Conservation (phyloP, 495 filamentous ascomycete species). For the Aspergillus affinis region DNA sequence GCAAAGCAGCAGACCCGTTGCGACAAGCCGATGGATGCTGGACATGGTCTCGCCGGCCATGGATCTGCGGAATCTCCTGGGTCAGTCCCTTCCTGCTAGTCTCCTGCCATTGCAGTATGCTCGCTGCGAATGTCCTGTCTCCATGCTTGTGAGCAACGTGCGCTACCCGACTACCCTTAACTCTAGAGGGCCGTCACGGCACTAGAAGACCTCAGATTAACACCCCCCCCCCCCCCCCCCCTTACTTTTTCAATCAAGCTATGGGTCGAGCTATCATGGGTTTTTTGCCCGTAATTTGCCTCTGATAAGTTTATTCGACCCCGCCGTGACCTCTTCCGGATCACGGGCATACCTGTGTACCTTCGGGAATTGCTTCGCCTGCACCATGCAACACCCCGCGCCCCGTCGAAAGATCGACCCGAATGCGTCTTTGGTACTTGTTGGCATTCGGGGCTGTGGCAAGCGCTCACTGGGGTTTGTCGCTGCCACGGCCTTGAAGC, state of each 20-base stretch:
- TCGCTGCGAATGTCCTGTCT: background rate
- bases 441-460: slow-evolving; percentile 74
- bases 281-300: background rate
- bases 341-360: background rate
- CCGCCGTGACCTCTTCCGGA: background rate
- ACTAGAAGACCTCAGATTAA: background rate
- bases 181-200: background rate
- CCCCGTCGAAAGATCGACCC: slow-evolving; percentile 54
- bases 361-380: background rate
- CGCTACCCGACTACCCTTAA: background rate
- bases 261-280: background rate
- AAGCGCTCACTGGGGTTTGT: slow-evolving; percentile 80
- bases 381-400: slow-evolving; percentile 45
- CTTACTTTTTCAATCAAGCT: background rate
- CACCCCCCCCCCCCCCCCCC: no score
- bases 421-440: slow-evolving; percentile 71
- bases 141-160: background rate
- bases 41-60: no score
- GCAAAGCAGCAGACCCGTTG: background rate
- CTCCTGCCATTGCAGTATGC: slow-evolving; percentile 6
- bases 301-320: background rate
- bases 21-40: background rate
- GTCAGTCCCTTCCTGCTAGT: no score
- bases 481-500: slow-evolving; percentile 69
- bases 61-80: no score